A percentile compares a stretch with the other conserved stretches of the same genome.
These are phyloP conservation scores for Melampsora americana DNA, from an alignment of 1,284 basidiomycete species.

Conservation along the genomic window DNA sequence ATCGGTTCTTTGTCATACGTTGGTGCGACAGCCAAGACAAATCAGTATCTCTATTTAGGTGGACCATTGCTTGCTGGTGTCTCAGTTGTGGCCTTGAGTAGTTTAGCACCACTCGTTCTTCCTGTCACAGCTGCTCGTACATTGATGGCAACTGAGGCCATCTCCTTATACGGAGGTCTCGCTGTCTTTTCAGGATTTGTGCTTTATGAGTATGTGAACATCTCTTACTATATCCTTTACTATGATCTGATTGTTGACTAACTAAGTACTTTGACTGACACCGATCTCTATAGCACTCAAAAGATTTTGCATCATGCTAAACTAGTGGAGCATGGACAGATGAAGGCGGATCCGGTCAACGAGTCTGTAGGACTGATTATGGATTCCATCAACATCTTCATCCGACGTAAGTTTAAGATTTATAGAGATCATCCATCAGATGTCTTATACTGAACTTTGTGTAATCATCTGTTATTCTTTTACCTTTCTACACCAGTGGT, in stretches of 20 bases:
- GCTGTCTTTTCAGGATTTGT: slow-evolving; percentile 83
- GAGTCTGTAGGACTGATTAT: slow-evolving; percentile 73
- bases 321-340: slow-evolving; percentile 66
- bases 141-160: slow-evolving; percentile 70
- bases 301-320: slow-evolving; percentile 73
- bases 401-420: slow-evolving; percentile 14
- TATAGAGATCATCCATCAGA: too few species aligned
- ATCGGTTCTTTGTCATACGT: slow-evolving; percentile 80
- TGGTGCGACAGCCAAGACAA: slow-evolving; percentile 80
- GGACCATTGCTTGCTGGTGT: slow-evolving; percentile 64
- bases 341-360: slow-evolving; percentile 70
- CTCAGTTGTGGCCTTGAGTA: slow-evolving; percentile 78
- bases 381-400: slow-evolving; percentile 69
- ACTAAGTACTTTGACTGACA: not conserved
- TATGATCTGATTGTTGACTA: not conserved
- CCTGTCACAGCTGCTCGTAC: slow-evolving; percentile 71
- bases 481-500: slow-evolving; percentile 13
- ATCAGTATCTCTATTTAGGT: slow-evolving; percentile 80
- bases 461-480: not conserved
- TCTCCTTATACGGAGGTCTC: slow-evolving; percentile 78
- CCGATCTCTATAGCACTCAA: slow-evolving; percentile 18
- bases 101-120: slow-evolving; percentile 78
- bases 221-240: not conserved
- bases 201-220: slow-evolving; percentile 65
- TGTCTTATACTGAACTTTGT: not conserved